Evolutionary conservation across 2,329 filamentous ascomycete genomes (phyloP).

Genomic region (Ascochyta rabiei): DNA sequence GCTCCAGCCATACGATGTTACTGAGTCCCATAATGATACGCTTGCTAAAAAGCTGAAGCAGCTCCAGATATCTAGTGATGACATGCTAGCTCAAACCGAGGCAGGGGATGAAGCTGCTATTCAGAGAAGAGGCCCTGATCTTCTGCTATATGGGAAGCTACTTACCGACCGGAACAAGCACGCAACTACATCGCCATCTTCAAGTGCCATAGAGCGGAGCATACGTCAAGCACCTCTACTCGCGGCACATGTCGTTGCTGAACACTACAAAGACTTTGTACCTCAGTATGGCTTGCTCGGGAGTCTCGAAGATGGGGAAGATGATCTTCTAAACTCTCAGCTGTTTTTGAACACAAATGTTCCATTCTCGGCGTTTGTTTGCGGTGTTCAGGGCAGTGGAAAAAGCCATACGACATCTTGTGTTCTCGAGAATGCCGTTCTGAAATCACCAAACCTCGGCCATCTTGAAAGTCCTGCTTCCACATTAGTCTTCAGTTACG

Average conservation of each 20-base stretch:
- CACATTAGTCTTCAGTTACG: slow-evolving; percentile 65
- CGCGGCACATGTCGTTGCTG: not conserved
- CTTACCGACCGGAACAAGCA: not conserved
- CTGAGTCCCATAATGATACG: not conserved
- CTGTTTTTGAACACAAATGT: slow-evolving; percentile 61
- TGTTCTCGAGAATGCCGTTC: slow-evolving; percentile 55
- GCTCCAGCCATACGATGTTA: too few species aligned
- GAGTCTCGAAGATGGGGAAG: not conserved
- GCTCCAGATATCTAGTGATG: not conserved
- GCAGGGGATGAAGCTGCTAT: too few species aligned
- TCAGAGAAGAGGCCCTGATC: not conserved
- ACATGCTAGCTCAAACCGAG: not conserved
- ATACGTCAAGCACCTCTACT: slow-evolving; percentile 21
- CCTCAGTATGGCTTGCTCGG: slow-evolving; percentile 23
- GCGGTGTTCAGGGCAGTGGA: slow-evolving; percentile 67
- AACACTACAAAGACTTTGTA: slow-evolving; percentile 17
- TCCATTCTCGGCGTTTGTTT: slow-evolving; percentile 66
- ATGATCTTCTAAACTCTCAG: not conserved
- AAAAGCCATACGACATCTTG: slow-evolving; percentile 67
- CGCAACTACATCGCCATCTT: too few species aligned
- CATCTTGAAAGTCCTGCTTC: slow-evolving; percentile 60
- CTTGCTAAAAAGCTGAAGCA: slow-evolving; percentile 2
- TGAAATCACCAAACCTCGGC: slow-evolving; percentile 51
- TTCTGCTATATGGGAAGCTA: not conserved
- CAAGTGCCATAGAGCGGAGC: not conserved